A percentile compares a stretch with the other conserved stretches of the same genome.
Evolutionary conservation across 495 filamentous ascomycete species (phyloP).

Genomic region (Penicillium taxi): DNA sequence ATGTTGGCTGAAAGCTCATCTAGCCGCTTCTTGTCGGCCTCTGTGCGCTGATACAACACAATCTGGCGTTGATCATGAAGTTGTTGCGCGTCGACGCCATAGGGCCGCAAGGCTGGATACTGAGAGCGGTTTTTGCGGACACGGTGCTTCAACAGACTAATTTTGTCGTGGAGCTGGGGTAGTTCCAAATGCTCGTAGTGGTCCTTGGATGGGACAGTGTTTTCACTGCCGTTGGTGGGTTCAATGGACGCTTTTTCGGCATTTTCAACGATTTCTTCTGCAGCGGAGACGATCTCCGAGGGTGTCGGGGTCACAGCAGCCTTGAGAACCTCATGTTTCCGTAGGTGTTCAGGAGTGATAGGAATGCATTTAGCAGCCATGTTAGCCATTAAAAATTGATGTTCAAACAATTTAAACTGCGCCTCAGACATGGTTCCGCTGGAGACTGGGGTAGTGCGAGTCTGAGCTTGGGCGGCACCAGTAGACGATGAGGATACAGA

Average conservation of each 20-base stretch:
- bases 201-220: constrained; percentile 25
- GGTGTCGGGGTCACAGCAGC: constrained; percentile 53
- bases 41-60: constrained; percentile 52
- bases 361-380: constrained; percentile 70
- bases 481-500: constrained; percentile 41
- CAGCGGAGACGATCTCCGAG: constrained; percentile 48
- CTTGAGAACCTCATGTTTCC: constrained; percentile 65
- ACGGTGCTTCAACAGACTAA: constrained; percentile 2
- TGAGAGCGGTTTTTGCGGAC: constrained; percentile 10
- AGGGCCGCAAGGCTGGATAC: constrained; percentile 76
- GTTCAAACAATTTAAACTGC: constrained; percentile 61
- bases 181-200: constrained; percentile 58
- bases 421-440: constrained; percentile 55
- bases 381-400: constrained; percentile 79
- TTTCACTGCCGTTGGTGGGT: constrained; percentile 28
- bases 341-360: constrained; percentile 64
- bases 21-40: constrained; percentile 70
- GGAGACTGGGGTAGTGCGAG: constrained; percentile 27
- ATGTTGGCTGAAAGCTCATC: constrained; percentile 75
- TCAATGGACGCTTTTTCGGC: constrained; percentile 30
- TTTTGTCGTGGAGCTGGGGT: constrained; percentile 49
- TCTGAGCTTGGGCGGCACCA: constrained; percentile 25
- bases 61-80: constrained; percentile 35
- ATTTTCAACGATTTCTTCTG: constrained; percentile 46
- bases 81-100: constrained; percentile 71